phyloP scores from a whole-genome alignment of 1,139 yeast genomes.

The Geotrichum macrosporum region DNA sequence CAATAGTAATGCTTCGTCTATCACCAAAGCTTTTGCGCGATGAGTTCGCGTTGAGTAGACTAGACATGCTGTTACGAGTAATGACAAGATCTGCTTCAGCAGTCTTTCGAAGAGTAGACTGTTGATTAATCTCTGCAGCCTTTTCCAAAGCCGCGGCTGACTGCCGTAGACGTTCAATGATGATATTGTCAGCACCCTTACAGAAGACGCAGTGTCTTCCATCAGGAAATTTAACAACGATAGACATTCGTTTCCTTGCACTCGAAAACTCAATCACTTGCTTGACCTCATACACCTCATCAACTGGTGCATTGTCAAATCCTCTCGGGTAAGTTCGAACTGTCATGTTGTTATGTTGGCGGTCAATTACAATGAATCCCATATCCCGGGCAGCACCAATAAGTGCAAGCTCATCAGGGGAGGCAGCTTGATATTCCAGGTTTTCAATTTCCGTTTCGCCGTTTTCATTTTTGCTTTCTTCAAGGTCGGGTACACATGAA shows the following conservation, averaged over 20 bases:
- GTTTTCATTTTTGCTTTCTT: constrained; percentile 28
- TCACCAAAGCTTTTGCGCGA: constrained; percentile 24
- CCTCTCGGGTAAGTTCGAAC: constrained; percentile 86
- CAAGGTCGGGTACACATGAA: constrained; percentile 70
- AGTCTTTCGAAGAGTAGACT: constrained; percentile 60
- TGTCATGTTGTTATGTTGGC: constrained; percentile 54
- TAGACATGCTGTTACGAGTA: constrained; percentile 41
- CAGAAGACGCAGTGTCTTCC: constrained; percentile 73
- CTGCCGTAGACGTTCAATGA: constrained; percentile 66
- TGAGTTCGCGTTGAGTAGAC: constrained; percentile 22
- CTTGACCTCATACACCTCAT: constrained; percentile 67
- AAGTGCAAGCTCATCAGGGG: constrained; percentile 93
- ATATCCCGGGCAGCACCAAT: constrained; percentile 92
- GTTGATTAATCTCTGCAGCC: constrained; percentile 57
- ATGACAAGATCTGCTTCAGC: constrained; percentile 76
- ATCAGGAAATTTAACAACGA: constrained; percentile 75
- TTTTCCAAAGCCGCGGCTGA: constrained; percentile 55
- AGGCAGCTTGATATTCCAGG: constrained; percentile 81
- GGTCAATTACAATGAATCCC: constrained; percentile 76
- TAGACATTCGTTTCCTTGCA: constrained; percentile 89
- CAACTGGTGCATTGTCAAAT: constrained; percentile 56
- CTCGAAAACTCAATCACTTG: constrained; percentile 85
- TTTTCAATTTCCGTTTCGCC: constrained; percentile 44
- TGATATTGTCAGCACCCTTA: constrained; percentile 96
- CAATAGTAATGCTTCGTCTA: constrained; percentile 31